A percentile compares a stretch with the other conserved stretches of the same genome.
Evolutionary conservation across 2,329 filamentous ascomycete genomes (phyloP).

Genomic region (Pseudonectria foliicola): DNA sequence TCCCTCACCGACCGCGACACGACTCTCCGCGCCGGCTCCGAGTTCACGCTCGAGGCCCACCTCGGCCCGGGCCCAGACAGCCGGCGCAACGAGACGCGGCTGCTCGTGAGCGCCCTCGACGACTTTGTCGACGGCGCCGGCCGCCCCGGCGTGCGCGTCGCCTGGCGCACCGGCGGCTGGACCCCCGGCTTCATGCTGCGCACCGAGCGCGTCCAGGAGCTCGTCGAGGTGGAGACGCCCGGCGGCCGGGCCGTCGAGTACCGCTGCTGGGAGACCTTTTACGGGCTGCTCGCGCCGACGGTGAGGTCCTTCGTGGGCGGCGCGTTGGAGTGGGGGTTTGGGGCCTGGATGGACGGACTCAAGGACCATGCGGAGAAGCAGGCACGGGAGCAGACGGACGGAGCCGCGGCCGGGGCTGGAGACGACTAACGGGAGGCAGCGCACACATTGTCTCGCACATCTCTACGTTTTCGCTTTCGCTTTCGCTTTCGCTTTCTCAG

Average conservation of each 20-base stretch:
- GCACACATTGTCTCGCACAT: too few species aligned
- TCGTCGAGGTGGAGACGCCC: slow-evolving; percentile 22
- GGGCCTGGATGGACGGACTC: slow-evolving; percentile 25
- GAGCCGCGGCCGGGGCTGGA: background rate
- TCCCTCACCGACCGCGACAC: slow-evolving; percentile 12
- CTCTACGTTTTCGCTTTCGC: too few species aligned
- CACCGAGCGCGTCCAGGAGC: slow-evolving; percentile 37
- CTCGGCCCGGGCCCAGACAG: slow-evolving; percentile 19
- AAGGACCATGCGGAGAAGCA: background rate
- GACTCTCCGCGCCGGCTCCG: slow-evolving; percentile 24
- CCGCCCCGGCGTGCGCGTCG: slow-evolving; percentile 30
- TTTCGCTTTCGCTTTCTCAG: slow-evolving; percentile 1
- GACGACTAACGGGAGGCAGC: too few species aligned
- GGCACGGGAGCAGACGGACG: background rate
- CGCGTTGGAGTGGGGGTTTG: slow-evolving; percentile 28
- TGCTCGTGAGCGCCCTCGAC: slow-evolving; percentile 26
- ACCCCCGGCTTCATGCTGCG: slow-evolving; percentile 26
- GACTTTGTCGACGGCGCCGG: slow-evolving; percentile 21
- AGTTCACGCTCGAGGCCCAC: slow-evolving; percentile 28
- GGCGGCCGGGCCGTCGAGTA: slow-evolving; percentile 29
- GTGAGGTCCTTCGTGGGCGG: slow-evolving; percentile 26
- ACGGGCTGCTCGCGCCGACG: slow-evolving; percentile 29
- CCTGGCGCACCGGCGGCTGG: slow-evolving; percentile 29
- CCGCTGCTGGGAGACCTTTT: slow-evolving; percentile 39
- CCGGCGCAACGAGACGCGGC: slow-evolving; percentile 12